Percentiles rank a stretch among this genome's conserved stretches.
phyloP scores from a whole-genome alignment of 1,284 basidiomycete genomes.

The Trichosporon asahii region DNA sequence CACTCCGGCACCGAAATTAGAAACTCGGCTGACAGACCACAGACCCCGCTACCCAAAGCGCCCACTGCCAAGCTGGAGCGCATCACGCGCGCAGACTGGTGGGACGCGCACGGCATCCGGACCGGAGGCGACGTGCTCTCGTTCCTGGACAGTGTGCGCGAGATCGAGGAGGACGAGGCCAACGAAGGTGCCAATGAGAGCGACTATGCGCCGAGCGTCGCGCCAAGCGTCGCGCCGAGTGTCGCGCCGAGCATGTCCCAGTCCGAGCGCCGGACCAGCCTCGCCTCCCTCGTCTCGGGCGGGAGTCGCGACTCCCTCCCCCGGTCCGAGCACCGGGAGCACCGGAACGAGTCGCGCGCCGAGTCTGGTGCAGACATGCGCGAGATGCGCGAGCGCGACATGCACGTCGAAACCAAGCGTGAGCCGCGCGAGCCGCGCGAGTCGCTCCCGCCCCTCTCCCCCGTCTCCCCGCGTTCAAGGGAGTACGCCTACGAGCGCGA shows the following conservation, averaged over 20 bases:
- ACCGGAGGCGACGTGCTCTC: constrained; percentile 12
- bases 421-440: not conserved
- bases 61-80: constrained; percentile 22
- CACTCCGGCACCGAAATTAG: no score
- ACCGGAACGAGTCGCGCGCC: not conserved
- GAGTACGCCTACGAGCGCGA: no score
- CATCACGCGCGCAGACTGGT: constrained; percentile 20
- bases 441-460: not conserved
- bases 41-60: constrained; percentile 8
- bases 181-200: no score
- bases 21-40: not conserved
- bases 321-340: no score
- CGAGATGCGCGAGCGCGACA: no score
- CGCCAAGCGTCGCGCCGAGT: no score
- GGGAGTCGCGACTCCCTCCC: not conserved
- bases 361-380: not conserved
- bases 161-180: not conserved
- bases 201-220: constrained; percentile 1
- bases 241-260: not conserved
- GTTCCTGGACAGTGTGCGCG: constrained; percentile 11
- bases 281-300: not conserved
- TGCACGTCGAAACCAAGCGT: no score
- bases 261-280: not conserved
- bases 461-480: not conserved
- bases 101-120: constrained; percentile 18